Evolutionary conservation across 1,284 basidiomycete genomes (phyloP).

Genomic region (Ceratobasidium sp.): DNA sequence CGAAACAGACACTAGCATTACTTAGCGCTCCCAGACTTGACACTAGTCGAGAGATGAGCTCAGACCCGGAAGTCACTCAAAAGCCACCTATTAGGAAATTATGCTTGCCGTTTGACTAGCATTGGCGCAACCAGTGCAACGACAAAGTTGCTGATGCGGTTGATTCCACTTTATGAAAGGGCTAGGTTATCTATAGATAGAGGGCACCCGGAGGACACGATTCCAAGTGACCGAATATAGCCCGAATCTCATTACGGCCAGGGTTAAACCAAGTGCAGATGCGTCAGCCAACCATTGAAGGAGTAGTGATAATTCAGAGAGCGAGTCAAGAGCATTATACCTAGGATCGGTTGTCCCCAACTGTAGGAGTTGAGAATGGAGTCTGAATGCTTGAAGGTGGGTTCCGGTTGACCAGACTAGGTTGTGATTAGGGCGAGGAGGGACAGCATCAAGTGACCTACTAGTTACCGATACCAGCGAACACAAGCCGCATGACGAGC

Average conservation of each 20-base stretch:
- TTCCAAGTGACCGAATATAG: not conserved
- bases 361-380: no score
- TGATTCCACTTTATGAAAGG: not conserved
- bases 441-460: not conserved
- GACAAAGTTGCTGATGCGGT: not conserved
- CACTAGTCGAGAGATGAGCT: no score
- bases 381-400: no score
- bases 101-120: no score
- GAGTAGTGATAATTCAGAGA: no score
- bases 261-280: not conserved
- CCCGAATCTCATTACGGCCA: not conserved
- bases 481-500: no score
- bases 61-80: not conserved
- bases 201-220: not conserved
- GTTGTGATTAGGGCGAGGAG: not conserved
- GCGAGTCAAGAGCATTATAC: no score
- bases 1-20: no score
- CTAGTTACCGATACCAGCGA: not conserved
- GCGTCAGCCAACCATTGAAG: no score
- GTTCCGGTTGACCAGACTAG: no score
- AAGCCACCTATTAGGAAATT: not conserved
- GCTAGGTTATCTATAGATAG: not conserved
- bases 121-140: not conserved
- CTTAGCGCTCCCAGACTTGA: no score
- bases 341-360: no score